phyloP scores from a whole-genome alignment of 2,329 filamentous ascomycete species.

The Cladosporium cucumerinum region DNA sequence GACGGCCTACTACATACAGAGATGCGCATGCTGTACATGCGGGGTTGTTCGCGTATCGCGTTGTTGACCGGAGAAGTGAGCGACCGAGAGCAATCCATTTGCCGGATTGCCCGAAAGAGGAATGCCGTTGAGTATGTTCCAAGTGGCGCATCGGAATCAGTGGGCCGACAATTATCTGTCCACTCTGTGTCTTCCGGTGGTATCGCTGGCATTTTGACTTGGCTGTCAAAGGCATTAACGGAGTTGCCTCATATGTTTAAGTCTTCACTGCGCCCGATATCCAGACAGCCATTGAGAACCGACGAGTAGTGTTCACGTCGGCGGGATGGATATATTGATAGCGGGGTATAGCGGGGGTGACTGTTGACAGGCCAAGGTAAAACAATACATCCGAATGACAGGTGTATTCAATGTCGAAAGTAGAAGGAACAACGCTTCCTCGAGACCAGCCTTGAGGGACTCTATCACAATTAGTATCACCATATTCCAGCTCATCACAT shows the following conservation, averaged over 20 bases:
- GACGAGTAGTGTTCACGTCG: neutral
- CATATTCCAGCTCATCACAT: neutral
- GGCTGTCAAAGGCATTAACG: too few species aligned
- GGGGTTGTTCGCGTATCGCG: constrained; percentile 1
- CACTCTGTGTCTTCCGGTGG: neutral
- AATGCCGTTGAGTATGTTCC: neutral
- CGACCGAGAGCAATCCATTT: neutral
- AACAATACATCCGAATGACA: neutral
- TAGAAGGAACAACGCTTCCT: neutral
- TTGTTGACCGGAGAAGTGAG: neutral
- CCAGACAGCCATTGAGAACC: neutral
- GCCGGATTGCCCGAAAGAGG: neutral
- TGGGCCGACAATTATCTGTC: neutral
- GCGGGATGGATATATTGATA: constrained; percentile 1
- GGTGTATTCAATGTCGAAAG: neutral
- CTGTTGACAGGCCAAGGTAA: neutral
- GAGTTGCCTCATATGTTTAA: too few species aligned
- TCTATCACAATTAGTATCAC: neutral
- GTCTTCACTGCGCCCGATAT: neutral
- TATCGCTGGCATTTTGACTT: too few species aligned
- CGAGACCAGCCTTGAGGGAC: neutral
- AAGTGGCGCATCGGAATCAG: neutral
- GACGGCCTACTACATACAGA: constrained; percentile 16
- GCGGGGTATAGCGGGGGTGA: constrained; percentile 8
- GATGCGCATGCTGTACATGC: constrained; percentile 14